phyloP scores from a whole-genome alignment of 257 asterid species.

The Solanum clarkiae region DNA sequence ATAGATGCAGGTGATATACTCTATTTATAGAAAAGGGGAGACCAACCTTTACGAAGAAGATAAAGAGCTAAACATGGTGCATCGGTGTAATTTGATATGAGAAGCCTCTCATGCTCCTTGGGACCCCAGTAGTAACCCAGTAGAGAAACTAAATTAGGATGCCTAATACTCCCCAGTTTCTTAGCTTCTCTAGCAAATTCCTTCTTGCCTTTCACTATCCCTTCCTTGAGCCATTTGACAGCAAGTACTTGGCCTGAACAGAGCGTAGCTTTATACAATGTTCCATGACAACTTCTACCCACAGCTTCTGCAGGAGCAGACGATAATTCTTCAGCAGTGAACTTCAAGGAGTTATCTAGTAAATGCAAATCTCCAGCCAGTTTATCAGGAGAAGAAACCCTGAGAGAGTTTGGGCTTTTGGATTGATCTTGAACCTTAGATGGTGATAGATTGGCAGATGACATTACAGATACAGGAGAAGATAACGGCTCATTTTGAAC shows the following conservation, averaged over 20 bases:
- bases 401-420: constrained; percentile 30
- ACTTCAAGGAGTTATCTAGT: constrained; percentile 45
- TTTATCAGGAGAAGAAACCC: constrained; percentile 69
- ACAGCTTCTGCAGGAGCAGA: constrained; percentile 80
- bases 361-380: constrained; percentile 75
- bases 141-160: constrained; percentile 57
- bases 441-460: constrained; percentile 22
- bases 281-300: constrained; percentile 85
- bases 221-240: constrained; percentile 74
- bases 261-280: constrained; percentile 61
- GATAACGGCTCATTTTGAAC: constrained; percentile 21
- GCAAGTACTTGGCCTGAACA: constrained; percentile 54
- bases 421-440: constrained; percentile 19
- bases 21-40: background rate
- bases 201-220: constrained; percentile 58
- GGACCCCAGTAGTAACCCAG: constrained; percentile 91
- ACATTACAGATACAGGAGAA: constrained; percentile 20
- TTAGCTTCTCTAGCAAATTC: constrained; percentile 74
- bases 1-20: background rate
- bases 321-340: constrained; percentile 65
- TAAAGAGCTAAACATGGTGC: constrained; percentile 63
- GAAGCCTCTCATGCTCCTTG: constrained; percentile 70
- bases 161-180: constrained; percentile 64
- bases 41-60: constrained; percentile 59
- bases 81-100: constrained; percentile 45